These are phyloP conservation scores for Skeletonema potamos DNA, from an alignment of 108 stramenopile species.

Conservation along the genomic window DNA sequence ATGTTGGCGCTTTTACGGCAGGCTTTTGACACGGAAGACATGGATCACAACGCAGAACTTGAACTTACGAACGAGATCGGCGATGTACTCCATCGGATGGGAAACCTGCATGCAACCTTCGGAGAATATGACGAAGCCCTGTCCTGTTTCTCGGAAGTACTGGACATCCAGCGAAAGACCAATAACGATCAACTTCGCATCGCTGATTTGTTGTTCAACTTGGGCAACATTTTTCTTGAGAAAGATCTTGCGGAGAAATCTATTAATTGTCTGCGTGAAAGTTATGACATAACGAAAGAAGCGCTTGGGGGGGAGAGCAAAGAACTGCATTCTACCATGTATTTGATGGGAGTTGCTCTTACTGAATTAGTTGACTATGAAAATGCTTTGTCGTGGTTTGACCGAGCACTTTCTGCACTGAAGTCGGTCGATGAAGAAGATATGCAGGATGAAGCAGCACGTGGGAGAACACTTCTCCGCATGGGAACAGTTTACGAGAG, in stretches of 20 bases:
- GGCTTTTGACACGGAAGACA: slow-evolving; percentile 11
- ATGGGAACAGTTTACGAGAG: slow-evolving; percentile 32
- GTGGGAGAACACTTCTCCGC: slow-evolving; percentile 28
- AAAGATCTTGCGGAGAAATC: slow-evolving; percentile 27
- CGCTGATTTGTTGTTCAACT: slow-evolving; percentile 54
- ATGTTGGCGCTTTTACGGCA: slow-evolving; percentile 40
- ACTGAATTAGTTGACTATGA: slow-evolving; percentile 25
- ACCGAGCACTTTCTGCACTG: slow-evolving; percentile 21
- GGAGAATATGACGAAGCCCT: slow-evolving; percentile 40
- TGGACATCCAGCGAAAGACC: slow-evolving; percentile 37
- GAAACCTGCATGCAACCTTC: slow-evolving; percentile 46
- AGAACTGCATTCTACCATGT: slow-evolving; percentile 47
- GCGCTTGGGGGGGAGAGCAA: slow-evolving; percentile 32
- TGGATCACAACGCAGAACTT: slow-evolving; percentile 18
- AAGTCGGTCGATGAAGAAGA: slow-evolving; percentile 16
- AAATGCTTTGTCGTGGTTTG: slow-evolving; percentile 26
- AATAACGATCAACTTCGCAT: slow-evolving; percentile 45
- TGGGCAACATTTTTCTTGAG: slow-evolving; percentile 50
- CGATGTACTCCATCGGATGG: slow-evolving; percentile 53
- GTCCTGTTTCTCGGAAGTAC: slow-evolving; percentile 37
- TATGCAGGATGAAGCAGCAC: slow-evolving; percentile 11
- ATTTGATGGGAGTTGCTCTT: slow-evolving; percentile 40
- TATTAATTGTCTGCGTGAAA: slow-evolving; percentile 41
- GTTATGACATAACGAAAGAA: slow-evolving; percentile 38
- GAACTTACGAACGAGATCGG: slow-evolving; percentile 40